Evolutionary conservation across 2,329 filamentous ascomycete genomes (phyloP), one percentile per base, ranked within the genome.

Genomic region (Xylaria sp.): DNA sequence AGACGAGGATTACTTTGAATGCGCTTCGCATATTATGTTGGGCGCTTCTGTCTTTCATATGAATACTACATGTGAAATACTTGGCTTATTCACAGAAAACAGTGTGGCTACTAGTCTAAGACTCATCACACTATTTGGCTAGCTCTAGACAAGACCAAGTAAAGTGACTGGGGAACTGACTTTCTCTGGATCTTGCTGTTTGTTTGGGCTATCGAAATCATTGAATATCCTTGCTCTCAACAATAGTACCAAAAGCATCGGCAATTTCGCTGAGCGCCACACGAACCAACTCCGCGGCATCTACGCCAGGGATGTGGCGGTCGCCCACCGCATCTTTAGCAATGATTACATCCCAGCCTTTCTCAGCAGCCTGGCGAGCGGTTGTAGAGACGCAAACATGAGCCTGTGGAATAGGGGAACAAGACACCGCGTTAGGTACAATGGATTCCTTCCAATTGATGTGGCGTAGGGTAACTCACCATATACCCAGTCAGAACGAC

Each of bases 311-410:
- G 23, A 67, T 67, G 17, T 67, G 65, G 26, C 65, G 65, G 48
- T 67, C 65, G 7, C 65, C 65, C 15, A 67, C 65, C 5, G 65
- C 60, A 36, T 67, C 65, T 38, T 54, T 64, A 36, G 60, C n/a
- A 26, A 67, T 36, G 46, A 67, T 54, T 31, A 64, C 60, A 28
- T 67, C 65, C 65, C 65, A 67, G 17, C 65, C 60, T 13, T 28
- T 63, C 60, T 67, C 65, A 17, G 65, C 65, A 13, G 38, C 65
- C 20, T 67, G 65, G 4, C 65, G 65, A 13, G 65, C 65, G 9
- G 65, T 67, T 2, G 65, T 67, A 13, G 65, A 67, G 46, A 67
- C 65, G 23, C 65, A 67, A 15, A 67, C 65, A 36, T 67, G 65
- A 15, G 65, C 65, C 65, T 67, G 13, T 28, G n/a, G 13, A 3